Evolutionary conservation across 192 early-diverging fungal genomes (phyloP).

Genomic region (Chytriomyces confervae): DNA sequence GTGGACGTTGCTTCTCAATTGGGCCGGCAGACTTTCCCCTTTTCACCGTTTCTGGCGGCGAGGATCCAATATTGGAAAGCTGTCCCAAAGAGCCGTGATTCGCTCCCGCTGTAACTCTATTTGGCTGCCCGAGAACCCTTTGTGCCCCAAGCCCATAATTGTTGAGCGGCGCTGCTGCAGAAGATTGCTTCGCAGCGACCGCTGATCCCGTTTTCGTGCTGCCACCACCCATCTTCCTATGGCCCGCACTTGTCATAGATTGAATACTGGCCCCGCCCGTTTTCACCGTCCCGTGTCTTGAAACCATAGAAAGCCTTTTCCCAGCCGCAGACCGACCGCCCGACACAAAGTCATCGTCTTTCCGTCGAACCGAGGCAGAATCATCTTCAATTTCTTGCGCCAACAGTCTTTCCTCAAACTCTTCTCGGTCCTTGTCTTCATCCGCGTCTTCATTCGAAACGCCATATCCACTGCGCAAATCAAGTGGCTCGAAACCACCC

Average conservation of each 20-base stretch:
- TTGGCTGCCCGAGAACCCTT: not conserved
- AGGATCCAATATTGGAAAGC: not conserved
- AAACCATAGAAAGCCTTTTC: not conserved
- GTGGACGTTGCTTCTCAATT: not conserved
- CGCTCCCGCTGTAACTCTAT: not conserved
- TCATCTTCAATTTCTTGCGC: constrained; percentile 26
- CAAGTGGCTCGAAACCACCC: not conserved
- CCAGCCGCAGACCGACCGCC: not conserved
- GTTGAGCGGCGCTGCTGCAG: not conserved
- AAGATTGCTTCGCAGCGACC: not conserved
- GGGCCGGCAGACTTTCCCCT: constrained; percentile 25
- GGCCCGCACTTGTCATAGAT: not conserved
- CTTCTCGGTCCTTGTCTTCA: constrained; percentile 18
- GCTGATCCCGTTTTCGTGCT: not conserved
- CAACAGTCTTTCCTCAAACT: constrained; percentile 24
- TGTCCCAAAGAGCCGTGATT: constrained; percentile 20
- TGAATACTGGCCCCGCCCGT: not conserved
- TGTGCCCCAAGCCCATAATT: constrained; percentile 6
- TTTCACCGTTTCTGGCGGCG: constrained; percentile 6
- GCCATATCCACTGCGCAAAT: not conserved
- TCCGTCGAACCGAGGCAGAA: not conserved
- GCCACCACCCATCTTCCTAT: not conserved
- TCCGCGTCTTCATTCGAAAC: constrained; percentile 4
- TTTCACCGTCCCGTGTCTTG: not conserved
- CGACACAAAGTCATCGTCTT: constrained; percentile 8